These are phyloP conservation scores for Boletus speciosus DNA, from an alignment of 768 basidiomycete genomes.

Conservation along the genomic window DNA sequence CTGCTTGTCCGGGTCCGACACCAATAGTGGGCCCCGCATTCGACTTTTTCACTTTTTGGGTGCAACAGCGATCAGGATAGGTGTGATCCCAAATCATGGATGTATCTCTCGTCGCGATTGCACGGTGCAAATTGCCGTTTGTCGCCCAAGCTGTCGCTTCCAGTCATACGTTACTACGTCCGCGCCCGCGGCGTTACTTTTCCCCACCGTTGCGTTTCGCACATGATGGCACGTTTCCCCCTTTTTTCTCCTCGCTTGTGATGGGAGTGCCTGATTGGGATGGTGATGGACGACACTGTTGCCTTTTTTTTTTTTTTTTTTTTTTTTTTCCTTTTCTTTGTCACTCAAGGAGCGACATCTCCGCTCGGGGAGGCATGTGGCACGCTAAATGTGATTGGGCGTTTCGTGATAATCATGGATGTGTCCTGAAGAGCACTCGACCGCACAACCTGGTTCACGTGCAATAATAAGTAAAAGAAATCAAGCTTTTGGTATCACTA, in stretches of 20 bases:
- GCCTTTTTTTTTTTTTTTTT: neutral
- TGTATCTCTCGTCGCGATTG: too few relatives aligned
- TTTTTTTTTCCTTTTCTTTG: neutral
- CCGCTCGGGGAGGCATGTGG: neutral
- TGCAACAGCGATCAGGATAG: neutral
- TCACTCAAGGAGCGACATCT: constrained; percentile 1
- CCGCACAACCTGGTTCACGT: too few relatives aligned
- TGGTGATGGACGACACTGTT: constrained; percentile 5
- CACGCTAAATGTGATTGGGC: neutral
- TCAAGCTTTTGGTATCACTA: too few relatives aligned
- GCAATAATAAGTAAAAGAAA: too few relatives aligned
- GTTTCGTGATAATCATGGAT: neutral
- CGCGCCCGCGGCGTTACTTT: neutral
- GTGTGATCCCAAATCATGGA: neutral
- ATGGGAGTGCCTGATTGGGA: constrained; percentile 15
- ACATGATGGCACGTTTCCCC: neutral
- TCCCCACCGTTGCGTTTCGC: neutral
- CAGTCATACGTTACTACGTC: neutral
- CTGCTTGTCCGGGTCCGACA: neutral
- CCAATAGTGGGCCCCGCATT: neutral
- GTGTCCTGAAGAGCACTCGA: neutral
- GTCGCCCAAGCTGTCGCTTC: neutral
- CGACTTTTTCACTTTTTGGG: neutral
- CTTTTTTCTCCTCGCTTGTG: neutral
- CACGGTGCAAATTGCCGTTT: neutral